phyloP scores from a whole-genome alignment of 2,329 filamentous ascomycete species.

The Delphinella strobiligena region DNA sequence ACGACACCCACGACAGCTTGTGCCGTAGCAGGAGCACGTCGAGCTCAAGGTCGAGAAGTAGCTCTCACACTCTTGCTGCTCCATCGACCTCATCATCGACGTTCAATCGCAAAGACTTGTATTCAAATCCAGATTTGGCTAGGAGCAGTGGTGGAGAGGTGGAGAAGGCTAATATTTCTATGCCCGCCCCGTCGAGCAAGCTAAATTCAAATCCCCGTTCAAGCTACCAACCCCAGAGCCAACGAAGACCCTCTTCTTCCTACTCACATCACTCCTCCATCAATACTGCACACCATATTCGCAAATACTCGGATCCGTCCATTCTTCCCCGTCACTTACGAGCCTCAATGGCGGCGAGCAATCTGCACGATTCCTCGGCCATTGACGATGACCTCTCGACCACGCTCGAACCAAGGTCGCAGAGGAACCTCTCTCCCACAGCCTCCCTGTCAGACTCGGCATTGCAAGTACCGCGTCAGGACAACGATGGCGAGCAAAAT shows the following conservation, averaged over 20 bases:
- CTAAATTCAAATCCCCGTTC: not conserved
- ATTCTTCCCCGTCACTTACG: not conserved
- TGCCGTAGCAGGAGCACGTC: too few relatives aligned
- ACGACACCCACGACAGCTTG: too few relatives aligned
- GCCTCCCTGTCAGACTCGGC: slow-evolving; percentile 37
- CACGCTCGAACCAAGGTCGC: too few relatives aligned
- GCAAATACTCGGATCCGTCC: not conserved
- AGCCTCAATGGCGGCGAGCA: slow-evolving; percentile 1
- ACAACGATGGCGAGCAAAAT: slow-evolving; percentile 38
- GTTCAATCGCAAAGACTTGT: slow-evolving; percentile 41
- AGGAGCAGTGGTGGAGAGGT: slow-evolving; percentile 34
- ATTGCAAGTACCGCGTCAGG: slow-evolving; percentile 12
- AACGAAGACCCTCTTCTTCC: not conserved
- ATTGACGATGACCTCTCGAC: too few relatives aligned
- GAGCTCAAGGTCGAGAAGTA: slow-evolving; percentile 20
- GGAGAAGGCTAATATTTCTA: slow-evolving; percentile 50
- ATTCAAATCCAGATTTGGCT: slow-evolving; percentile 48
- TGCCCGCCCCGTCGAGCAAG: slow-evolving; percentile 41
- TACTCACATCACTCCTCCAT: not conserved
- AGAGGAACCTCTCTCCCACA: too few relatives aligned
- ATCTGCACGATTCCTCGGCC: slow-evolving; percentile 26
- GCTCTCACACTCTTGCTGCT: slow-evolving; percentile 34
- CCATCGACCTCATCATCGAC: slow-evolving; percentile 24
- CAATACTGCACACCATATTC: too few relatives aligned
- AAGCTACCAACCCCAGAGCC: not conserved